Base-by-base conservation (phyloP, 768 basidiomycete genomes). In the Clitopilus hobsonii region DNA sequence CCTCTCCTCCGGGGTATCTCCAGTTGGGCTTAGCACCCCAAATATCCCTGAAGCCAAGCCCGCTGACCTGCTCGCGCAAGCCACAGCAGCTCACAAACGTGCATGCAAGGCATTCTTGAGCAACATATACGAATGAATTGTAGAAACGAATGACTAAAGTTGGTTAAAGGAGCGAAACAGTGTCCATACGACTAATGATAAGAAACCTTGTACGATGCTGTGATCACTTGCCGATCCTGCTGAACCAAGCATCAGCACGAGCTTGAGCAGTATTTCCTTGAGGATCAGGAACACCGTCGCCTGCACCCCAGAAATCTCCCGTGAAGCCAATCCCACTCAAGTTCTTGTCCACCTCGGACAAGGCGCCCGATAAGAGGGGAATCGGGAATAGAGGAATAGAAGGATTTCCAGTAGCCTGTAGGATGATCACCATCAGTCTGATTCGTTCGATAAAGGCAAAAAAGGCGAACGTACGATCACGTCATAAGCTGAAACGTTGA, bases 261-360 rank as follows among this genome's bases (percentile, higher is more conserved):
- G 59, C 60, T 10, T 52, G 58, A 51, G 51, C 48, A 8, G 54
- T 60, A n/a, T 57, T 22, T 32, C 63, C 61, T 22, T 36, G 4
- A 0, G 52, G 58, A 6, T 18, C 27, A 10, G 41, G 23, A 4
- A 61, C 54, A 5, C 48, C 54, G 6, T 5, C 48, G 8, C 58
- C 60, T n/a, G 60, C 62, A 11, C 60, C 60, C 62, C 61, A 65
- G 5, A 62, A 8, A n/a, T 36, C 32, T 22, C 61, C 55, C 6
- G 24, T 45, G n/a, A 56, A 11, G 24, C 57, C 56, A 52, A 55
- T 6, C 1, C 60, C 64, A 48, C 67, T 41, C 4, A 61, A 36
- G 16, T 38, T 48, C 14, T 41, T 54, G 6, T 62, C 57, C 52
- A 63, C 51, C 45, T 66, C 63, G 6, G 60, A 65, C 16, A 45